Conservation (phyloP, 441 rosid genomes). For the Eruca vesicaria region DNA sequence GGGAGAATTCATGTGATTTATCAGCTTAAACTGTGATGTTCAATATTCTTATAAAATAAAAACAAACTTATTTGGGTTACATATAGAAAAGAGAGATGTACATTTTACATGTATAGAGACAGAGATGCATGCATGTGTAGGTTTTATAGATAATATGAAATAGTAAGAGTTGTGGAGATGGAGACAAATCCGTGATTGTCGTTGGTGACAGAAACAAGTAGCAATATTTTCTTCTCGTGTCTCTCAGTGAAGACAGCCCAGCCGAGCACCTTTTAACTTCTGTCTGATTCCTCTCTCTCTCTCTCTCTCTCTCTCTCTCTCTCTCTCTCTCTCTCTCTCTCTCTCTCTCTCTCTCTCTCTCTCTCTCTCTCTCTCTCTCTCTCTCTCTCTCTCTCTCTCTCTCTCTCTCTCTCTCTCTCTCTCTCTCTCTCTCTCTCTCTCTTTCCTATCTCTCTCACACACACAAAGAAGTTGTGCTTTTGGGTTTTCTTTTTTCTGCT, state of each 20-base stretch:
- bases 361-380: too few species aligned
- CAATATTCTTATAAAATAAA: background rate
- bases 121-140: conserved; percentile 35
- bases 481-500: conserved; percentile 20
- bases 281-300: background rate
- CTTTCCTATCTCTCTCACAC: too few species aligned
- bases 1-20: conserved; percentile 30
- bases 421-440: background rate
- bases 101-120: conserved; percentile 28
- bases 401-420: background rate
- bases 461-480: conserved; percentile 12
- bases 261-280: conserved; percentile 16
- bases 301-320: background rate
- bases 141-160: conserved; percentile 22
- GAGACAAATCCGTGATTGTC: conserved; percentile 44
- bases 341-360: too few species aligned
- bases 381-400: background rate
- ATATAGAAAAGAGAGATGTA: conserved; percentile 13
- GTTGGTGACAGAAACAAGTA: conserved; percentile 42
- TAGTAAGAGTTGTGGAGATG: conserved; percentile 32
- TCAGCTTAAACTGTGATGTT: conserved; percentile 9
- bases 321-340: background rate
- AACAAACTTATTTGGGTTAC: background rate
- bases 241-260: conserved; percentile 39
- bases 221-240: conserved; percentile 41